Evolutionary conservation across 257 asterid species (phyloP).

Genomic region (Verbena officinalis): DNA sequence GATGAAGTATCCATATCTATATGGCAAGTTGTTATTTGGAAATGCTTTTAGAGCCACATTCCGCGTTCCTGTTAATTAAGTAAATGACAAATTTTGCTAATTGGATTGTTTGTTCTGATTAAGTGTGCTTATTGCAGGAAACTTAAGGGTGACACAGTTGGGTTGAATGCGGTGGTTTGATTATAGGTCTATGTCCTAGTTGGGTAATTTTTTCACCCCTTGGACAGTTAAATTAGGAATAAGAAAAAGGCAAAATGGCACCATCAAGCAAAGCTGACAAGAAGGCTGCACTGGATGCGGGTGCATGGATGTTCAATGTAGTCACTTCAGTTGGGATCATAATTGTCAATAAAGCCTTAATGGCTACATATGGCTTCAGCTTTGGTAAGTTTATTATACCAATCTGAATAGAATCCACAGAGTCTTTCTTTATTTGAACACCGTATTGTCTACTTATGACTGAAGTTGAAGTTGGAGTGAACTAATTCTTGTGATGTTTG

Average conservation of each 20-base stretch:
- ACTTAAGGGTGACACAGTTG: conserved; percentile 16
- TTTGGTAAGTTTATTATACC: conserved; percentile 58
- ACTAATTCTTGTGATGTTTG: conserved; percentile 7
- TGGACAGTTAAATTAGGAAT: conserved; percentile 30
- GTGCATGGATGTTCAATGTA: conserved; percentile 93
- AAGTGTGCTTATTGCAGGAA: conserved; percentile 30
- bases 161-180: conserved; percentile 40
- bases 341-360: conserved; percentile 89
- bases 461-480: no score
- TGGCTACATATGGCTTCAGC: conserved; percentile 94
- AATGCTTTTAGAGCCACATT: conserved; percentile 7
- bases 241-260: conserved; percentile 54
- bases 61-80: neutral
- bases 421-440: neutral
- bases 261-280: conserved; percentile 79
- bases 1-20: neutral
- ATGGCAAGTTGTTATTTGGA: neutral
- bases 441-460: neutral
- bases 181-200: conserved; percentile 42
- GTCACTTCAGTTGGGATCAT: conserved; percentile 96
- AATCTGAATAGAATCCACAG: conserved; percentile 12
- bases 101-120: conserved; percentile 21
- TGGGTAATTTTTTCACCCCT: conserved; percentile 39
- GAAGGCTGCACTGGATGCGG: conserved; percentile 89
- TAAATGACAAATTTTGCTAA: conserved; percentile 1